Evolutionary conservation across 73 alveolate genomes (phyloP), one percentile per base, ranked within the genome.

Genomic region (Paramecium pentaurelia): DNA sequence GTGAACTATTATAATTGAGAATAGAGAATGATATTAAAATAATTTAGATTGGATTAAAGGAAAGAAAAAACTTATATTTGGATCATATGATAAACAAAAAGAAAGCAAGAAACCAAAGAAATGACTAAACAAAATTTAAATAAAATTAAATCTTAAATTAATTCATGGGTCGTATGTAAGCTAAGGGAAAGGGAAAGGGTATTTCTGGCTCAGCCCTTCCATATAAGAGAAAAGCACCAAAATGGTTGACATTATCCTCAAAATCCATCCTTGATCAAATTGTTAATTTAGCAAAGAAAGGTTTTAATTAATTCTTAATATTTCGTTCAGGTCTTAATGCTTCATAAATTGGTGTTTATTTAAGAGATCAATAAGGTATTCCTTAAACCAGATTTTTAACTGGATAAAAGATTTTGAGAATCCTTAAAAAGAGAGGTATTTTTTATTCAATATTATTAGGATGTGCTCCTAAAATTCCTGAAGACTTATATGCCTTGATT

Each of bases 401-500:
- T 1, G 94, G 94, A 14, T 37, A 89, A 89, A 89, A 89, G 91
- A 89, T 89, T 71, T 68, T 89, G 58, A 89, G 94, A 89, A 89
- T 89, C 83, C 84, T 89, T 59, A 89, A 89, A 47, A 89, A 89
- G 92, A 89, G 88, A 77, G 94, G 94, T 89, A 27, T 27, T n/a
- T 18, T 0, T 42, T n/a, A 3, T 2, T 32, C n/a, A 18, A 32
- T 32, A 68, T 18, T 44, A 37, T 20, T 6, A 86, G 98, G 99
- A 42, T 84, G 98, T 59, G 99, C 99, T 77, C 99, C 99, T 38
- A 96, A 93, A 88, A 97, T 98, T 95, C 99, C 99, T 12, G 99
- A 98, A 94, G 99, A 98, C 93, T 94, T 98, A 75, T 98, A 98
- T 97, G 97, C 97, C 95, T 93, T 98, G 95, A 98, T 98, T 97